Conservation (phyloP, 768 basidiomycete species). For the Termitomyces eurrhizus region DNA sequence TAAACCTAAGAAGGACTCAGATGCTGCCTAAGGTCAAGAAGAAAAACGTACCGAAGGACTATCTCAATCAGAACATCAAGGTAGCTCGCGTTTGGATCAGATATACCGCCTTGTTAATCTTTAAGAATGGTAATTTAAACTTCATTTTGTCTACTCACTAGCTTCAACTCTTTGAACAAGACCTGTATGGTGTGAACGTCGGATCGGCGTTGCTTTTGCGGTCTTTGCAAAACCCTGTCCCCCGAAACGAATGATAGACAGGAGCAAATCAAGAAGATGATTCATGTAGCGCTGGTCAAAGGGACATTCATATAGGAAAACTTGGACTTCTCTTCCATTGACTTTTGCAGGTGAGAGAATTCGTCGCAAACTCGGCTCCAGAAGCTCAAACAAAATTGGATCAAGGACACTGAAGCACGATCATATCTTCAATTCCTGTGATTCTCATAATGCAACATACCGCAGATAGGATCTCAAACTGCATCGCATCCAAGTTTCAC, state of each 20-base stretch:
- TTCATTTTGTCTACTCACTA: conserved; percentile 35
- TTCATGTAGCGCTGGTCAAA: conserved; percentile 74
- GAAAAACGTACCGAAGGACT: conserved; percentile 56
- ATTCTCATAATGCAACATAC: conserved; percentile 33
- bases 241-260: conserved; percentile 80
- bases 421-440: neutral
- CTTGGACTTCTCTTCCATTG: conserved; percentile 62
- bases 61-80: conserved; percentile 74
- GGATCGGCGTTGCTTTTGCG: conserved; percentile 59
- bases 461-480: conserved; percentile 88
- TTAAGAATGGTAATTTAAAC: conserved; percentile 3
- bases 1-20: conserved; percentile 42
- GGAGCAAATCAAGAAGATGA: conserved; percentile 73
- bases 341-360: conserved; percentile 45
- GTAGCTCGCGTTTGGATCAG: conserved; percentile 60
- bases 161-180: conserved; percentile 58
- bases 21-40: neutral
- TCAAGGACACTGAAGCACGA: conserved; percentile 68
- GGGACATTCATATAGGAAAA: conserved; percentile 64
- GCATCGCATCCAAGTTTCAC: conserved; percentile 97
- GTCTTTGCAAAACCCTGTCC: conserved; percentile 85
- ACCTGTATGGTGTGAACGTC: conserved; percentile 59
- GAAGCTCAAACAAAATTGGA: conserved; percentile 74
- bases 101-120: conserved; percentile 28
- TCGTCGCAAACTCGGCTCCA: conserved; percentile 66